Conservation (phyloP, 2,329 filamentous ascomycete species). For the Cladophialophora carrionii region DNA sequence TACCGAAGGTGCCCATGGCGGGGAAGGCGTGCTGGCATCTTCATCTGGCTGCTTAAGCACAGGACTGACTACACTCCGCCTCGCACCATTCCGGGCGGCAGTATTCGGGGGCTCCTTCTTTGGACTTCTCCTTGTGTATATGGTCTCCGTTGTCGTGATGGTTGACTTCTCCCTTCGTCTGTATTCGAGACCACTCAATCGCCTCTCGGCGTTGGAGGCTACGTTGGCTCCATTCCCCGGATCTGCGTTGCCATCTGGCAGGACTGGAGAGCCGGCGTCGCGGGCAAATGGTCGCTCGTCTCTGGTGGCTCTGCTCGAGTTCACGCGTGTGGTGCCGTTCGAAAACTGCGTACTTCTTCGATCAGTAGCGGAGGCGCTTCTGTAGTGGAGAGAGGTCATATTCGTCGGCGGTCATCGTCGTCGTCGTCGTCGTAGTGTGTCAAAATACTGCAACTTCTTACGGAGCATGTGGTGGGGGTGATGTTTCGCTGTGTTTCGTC, state of each 20-base stretch:
- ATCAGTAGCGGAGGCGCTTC: constrained; percentile 39
- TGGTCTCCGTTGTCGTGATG: constrained; percentile 45
- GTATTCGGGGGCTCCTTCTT: constrained; percentile 47
- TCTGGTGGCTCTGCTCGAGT: constrained; percentile 34
- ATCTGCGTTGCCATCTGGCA: constrained; percentile 27
- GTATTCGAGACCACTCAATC: constrained; percentile 31
- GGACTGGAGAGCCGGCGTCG: constrained; percentile 33
- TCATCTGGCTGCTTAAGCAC: constrained; percentile 37
- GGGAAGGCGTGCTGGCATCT: constrained; percentile 44
- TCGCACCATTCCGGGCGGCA: constrained; percentile 12
- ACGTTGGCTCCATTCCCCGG: constrained; percentile 33
- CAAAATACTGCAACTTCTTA: not conserved
- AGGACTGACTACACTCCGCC: constrained; percentile 24
- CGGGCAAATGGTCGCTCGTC: constrained; percentile 34
- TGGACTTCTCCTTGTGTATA: constrained; percentile 58
- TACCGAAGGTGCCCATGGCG: constrained; percentile 77
- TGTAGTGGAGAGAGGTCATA: constrained; percentile 39
- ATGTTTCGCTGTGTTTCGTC: too few relatives aligned
- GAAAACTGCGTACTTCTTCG: constrained; percentile 33
- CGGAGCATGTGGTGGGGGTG: not conserved
- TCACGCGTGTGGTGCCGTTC: constrained; percentile 36
- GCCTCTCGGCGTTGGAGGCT: constrained; percentile 33
- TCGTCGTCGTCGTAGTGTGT: constrained; percentile 10
- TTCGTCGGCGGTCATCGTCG: constrained; percentile 18
- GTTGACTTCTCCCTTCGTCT: constrained; percentile 44